Evolutionary conservation across 78 protist species (phyloP).

Genomic region (Planoprotostelium fungivorum): DNA sequence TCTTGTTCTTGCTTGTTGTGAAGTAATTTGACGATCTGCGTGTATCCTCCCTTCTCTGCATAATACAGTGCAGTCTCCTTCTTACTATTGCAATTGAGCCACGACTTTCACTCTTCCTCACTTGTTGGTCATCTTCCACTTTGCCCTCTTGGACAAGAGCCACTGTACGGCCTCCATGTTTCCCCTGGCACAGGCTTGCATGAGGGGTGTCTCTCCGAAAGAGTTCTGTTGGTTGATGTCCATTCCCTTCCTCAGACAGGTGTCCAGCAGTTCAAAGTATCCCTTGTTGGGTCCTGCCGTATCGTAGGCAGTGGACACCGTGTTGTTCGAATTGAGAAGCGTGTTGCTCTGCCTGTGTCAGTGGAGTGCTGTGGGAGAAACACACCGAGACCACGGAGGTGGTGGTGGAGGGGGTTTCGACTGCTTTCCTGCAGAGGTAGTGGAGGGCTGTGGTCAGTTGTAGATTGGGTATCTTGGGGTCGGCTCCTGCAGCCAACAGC

Average conservation of each 20-base stretch:
- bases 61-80: neutral
- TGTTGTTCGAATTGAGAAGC: too few relatives aligned
- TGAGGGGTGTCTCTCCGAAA: neutral
- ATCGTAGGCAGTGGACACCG: neutral
- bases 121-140: neutral
- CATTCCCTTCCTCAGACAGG: neutral
- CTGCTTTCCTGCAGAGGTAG: neutral
- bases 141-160: neutral
- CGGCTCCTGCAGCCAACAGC: neutral
- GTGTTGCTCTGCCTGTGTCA: neutral
- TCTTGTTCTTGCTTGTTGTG: neutral
- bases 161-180: neutral
- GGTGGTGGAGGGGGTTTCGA: neutral
- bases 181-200: neutral
- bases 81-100: neutral
- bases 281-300: neutral
- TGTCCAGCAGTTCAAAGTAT: neutral
- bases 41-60: constrained; percentile 1
- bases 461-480: neutral
- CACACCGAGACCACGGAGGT: neutral
- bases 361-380: neutral
- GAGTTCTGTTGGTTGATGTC: neutral
- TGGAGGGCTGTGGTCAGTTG: neutral
- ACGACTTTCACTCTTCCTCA: neutral
- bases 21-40: neutral